These are phyloP conservation scores for Ustilago esculenta DNA, from an alignment of 1,284 basidiomycete species.

Conservation along the genomic window DNA sequence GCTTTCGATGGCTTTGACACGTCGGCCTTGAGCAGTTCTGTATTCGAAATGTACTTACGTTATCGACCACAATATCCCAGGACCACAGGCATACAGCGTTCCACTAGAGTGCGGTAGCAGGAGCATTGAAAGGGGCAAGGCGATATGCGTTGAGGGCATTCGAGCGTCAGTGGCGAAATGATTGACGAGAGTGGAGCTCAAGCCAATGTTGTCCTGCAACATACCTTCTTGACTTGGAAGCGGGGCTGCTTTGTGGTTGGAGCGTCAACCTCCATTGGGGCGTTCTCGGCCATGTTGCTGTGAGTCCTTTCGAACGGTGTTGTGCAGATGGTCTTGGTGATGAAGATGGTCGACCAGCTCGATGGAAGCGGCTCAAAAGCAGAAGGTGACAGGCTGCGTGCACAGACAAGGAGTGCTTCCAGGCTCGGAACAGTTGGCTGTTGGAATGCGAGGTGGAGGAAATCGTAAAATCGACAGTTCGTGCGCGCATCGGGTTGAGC, in stretches of 20 bases:
- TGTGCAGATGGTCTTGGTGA: slow-evolving; percentile 11
- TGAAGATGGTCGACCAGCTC: neutral
- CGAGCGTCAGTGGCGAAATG: no score
- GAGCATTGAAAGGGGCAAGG: slow-evolving; percentile 5
- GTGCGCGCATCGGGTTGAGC: slow-evolving; percentile 7
- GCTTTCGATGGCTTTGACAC: no score
- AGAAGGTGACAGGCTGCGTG: slow-evolving; percentile 1
- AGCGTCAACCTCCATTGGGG: slow-evolving; percentile 58
- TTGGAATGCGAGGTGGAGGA: slow-evolving; percentile 2
- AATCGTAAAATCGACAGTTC: neutral
- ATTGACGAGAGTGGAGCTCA: no score
- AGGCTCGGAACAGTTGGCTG: no score
- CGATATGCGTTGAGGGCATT: neutral
- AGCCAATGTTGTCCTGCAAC: no score
- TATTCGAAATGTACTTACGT: slow-evolving; percentile 55
- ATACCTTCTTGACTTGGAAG: slow-evolving; percentile 66
- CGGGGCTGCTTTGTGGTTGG: slow-evolving; percentile 54
- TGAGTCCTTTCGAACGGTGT: no score
- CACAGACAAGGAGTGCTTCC: slow-evolving; percentile 10
- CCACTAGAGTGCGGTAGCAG: slow-evolving; percentile 52
- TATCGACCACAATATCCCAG: slow-evolving; percentile 67
- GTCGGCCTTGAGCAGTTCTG: no score
- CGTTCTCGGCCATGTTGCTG: slow-evolving; percentile 34
- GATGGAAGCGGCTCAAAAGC: neutral
- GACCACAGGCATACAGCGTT: slow-evolving; percentile 66